Conservation (phyloP, 805 yeast species). For the Cyberlindnera mycetangii region DNA sequence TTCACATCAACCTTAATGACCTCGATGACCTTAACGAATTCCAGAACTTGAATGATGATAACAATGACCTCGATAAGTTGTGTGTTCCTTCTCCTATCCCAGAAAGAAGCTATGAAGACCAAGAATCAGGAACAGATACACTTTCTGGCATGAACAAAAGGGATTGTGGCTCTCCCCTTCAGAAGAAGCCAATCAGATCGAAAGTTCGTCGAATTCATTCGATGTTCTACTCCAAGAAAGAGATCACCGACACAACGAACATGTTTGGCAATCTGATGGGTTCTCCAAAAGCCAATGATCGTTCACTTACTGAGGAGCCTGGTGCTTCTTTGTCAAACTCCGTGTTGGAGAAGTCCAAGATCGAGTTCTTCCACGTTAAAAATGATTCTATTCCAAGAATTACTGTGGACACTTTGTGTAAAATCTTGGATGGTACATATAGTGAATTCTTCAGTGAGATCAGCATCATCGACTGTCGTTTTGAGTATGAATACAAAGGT, state of each 20-base stretch:
- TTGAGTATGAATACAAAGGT: conserved; percentile 87
- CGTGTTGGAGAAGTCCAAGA: conserved; percentile 29
- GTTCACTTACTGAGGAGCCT: conserved; percentile 13
- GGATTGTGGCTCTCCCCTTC: conserved; percentile 40
- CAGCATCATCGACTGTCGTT: conserved; percentile 80
- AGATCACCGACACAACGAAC: conserved; percentile 38
- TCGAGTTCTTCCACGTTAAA: conserved; percentile 42
- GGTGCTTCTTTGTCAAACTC: conserved; percentile 15
- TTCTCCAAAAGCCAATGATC: conserved; percentile 14
- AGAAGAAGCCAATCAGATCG: conserved; percentile 29
- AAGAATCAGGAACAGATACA: conserved; percentile 10
- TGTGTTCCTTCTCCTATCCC: conserved; percentile 29
- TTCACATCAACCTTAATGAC: conserved; percentile 10
- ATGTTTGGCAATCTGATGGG: conserved; percentile 29
- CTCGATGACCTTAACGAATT: conserved; percentile 12
- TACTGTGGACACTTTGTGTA: conserved; percentile 52
- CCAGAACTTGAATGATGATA: conserved; percentile 9
- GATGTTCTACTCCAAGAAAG: conserved; percentile 60
- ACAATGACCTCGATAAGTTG: conserved; percentile 21
- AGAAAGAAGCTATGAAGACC: conserved; percentile 17
- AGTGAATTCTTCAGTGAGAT: conserved; percentile 40
- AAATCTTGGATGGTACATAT: conserved; percentile 55
- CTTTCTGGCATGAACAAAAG: conserved; percentile 24
- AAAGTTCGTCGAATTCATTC: conserved; percentile 63
- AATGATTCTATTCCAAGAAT: conserved; percentile 73